Base-by-base conservation (phyloP, 139 green algal species). In the Chlamydomonas sp. region DNA sequence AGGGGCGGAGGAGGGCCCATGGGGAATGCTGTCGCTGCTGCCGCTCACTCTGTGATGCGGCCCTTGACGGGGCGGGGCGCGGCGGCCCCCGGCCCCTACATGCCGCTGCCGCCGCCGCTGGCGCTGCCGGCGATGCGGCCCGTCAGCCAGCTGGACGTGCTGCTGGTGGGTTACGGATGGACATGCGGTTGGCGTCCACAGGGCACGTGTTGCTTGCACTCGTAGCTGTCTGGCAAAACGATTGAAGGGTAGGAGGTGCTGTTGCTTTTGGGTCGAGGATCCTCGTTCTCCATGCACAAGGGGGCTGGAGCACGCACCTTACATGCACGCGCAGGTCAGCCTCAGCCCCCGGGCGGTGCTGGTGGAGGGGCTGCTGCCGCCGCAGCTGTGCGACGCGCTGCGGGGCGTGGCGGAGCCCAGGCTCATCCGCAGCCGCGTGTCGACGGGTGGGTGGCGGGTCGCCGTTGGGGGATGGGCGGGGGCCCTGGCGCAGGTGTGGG, bases 401-500 rank as follows among this genome's bases (percentile, higher is more conserved):
- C 86, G 85, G 77, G 60, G 67, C 3, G 16, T 83, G 57, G 85
- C 91, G 0, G 71, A 67, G 8, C 77, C 83, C 3, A 88, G 88
- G 66, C 84, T 94, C 64, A 85, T 90, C 14, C 80, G 88, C 71
- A 92, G 89, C 84, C 82, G 85, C 18, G 91, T 94, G 67, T 91
- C 91, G 9, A 79, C 85, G 4, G 77, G 85, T 85, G 75, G 18
- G 17, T 72, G 16, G 60, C 18, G 4, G 18, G 60, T 7, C n/a
- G 60, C 6, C 2, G n/a, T 31, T 8, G 67, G 66, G 84, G 16
- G 2, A 59, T 4, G 18, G 68, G 2, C 0, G 8, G 58, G 67
- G 67, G 78, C 10, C 12, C 0, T 5, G 68, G 7, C 31, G 60
- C 17, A 69, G 62, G 61, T 62, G 61, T 9, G 20, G 18, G 18